A percentile compares a stretch with the other conserved stretches of the same genome.
These are phyloP conservation scores for Fusarium graminum DNA, from an alignment of 2,329 filamentous ascomycete genomes.

Conservation along the genomic window DNA sequence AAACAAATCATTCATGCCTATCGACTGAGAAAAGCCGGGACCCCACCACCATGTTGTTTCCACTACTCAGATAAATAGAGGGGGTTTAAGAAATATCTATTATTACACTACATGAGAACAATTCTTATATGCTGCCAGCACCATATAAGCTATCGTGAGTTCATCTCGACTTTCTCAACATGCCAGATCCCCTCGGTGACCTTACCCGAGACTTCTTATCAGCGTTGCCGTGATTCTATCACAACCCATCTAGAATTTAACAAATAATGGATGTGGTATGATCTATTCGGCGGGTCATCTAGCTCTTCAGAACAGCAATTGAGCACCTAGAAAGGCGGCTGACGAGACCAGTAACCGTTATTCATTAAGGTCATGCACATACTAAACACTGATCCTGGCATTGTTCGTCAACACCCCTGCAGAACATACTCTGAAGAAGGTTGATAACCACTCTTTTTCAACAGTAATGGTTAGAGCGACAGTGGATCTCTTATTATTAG, in stretches of 20 bases:
- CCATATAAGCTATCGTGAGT: no score
- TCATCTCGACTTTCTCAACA: no score
- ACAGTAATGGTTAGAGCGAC: constrained; percentile 12
- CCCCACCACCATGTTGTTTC: no score
- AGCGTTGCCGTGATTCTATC: no score
- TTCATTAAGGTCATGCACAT: not conserved
- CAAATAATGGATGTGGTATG: not conserved
- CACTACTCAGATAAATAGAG: no score
- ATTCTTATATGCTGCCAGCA: no score
- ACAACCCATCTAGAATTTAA: not conserved
- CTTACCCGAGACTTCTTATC: no score
- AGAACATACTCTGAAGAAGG: constrained; percentile 5
- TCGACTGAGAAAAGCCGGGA: no score
- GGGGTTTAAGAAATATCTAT: no score
- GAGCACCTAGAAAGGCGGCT: not conserved
- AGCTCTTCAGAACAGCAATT: not conserved
- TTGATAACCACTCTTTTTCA: constrained; percentile 7
- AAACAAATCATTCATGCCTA: no score
- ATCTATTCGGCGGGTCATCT: not conserved
- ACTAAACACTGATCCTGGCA: constrained; percentile 5
- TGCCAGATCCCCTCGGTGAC: no score
- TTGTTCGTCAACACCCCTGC: constrained; percentile 22
- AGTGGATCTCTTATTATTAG: constrained; percentile 36
- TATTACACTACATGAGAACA: no score
- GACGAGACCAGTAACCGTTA: not conserved